phyloP scores from a whole-genome alignment of 768 basidiomycete genomes.

The Leucocoprinus leucothites region DNA sequence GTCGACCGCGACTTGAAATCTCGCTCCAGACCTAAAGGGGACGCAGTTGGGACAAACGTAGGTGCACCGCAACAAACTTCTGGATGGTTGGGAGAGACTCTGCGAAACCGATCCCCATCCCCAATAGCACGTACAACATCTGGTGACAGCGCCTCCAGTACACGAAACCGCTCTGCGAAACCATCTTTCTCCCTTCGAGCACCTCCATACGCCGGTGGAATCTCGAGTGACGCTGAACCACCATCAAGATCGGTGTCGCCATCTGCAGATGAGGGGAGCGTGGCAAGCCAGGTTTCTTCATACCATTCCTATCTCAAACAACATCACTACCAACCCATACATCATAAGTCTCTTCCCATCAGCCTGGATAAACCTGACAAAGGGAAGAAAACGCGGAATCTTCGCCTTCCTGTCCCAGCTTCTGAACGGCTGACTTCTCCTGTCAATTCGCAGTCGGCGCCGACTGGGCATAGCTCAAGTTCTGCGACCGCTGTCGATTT shows the following conservation, averaged over 20 bases:
- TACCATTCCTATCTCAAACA: slow-evolving; percentile 8
- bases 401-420: background rate
- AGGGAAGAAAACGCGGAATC: background rate
- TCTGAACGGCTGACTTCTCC: slow-evolving; percentile 1
- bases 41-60: background rate
- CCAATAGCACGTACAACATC: slow-evolving; percentile 5
- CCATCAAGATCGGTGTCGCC: slow-evolving; percentile 19
- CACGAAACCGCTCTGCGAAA: background rate
- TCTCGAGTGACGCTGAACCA: slow-evolving; percentile 24
- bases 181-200: slow-evolving; percentile 8
- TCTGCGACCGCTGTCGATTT: slow-evolving; percentile 45
- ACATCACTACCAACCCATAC: slow-evolving; percentile 6
- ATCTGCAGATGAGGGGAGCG: slow-evolving; percentile 15
- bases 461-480: background rate
- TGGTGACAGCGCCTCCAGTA: background rate
- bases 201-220: slow-evolving; percentile 12
- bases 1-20: background rate
- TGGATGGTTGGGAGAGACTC: background rate
- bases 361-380: background rate
- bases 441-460: background rate
- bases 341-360: background rate
- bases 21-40: background rate
- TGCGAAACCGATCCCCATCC: slow-evolving; percentile 4
- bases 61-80: background rate
- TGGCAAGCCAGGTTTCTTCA: slow-evolving; percentile 12